Conservation (phyloP, 2,329 filamentous ascomycete species). For the Aspergillus ibericus region DNA sequence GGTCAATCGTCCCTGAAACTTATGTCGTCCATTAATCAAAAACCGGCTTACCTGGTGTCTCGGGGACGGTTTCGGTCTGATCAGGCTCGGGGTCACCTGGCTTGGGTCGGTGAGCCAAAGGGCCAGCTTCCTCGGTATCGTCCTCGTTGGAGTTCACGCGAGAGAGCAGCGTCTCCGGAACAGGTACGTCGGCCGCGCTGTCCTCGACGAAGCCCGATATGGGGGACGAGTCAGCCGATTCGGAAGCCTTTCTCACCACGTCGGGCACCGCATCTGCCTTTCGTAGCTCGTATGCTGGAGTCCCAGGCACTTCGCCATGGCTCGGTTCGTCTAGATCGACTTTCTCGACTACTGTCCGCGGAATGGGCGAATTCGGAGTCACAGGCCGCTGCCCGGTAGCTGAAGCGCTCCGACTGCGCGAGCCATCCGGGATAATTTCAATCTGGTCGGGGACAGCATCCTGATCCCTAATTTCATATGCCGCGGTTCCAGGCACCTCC, state of each 20-base stretch:
- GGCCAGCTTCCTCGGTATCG: conserved; percentile 27
- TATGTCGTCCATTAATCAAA: conserved; percentile 32
- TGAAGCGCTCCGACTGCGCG: conserved; percentile 43
- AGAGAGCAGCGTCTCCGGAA: conserved; percentile 49
- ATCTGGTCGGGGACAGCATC: conserved; percentile 66
- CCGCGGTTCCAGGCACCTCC: conserved; percentile 61
- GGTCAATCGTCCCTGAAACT: conserved; percentile 59
- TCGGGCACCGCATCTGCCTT: conserved; percentile 62
- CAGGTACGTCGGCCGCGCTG: conserved; percentile 15
- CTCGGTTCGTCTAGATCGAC: conserved; percentile 57
- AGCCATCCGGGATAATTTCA: conserved; percentile 55
- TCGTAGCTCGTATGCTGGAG: conserved; percentile 56
- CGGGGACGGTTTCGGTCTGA: conserved; percentile 42
- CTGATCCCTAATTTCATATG: conserved; percentile 57
- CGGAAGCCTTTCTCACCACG: conserved; percentile 52
- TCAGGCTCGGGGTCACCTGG: conserved; percentile 47
- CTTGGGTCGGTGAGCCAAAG: conserved; percentile 41
- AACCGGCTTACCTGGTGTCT: conserved; percentile 58
- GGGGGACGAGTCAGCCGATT: conserved; percentile 19
- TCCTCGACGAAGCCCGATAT: conserved; percentile 3
- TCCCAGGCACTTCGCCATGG: conserved; percentile 64
- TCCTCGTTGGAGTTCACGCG: conserved; percentile 43
- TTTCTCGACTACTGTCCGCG: conserved; percentile 62
- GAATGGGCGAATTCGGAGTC: conserved; percentile 55
- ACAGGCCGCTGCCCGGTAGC: conserved; percentile 44